A percentile compares a stretch with the other conserved stretches of the same genome.
Evolutionary conservation across 805 yeast genomes (phyloP).

Genomic region (Clavispora fructus): DNA sequence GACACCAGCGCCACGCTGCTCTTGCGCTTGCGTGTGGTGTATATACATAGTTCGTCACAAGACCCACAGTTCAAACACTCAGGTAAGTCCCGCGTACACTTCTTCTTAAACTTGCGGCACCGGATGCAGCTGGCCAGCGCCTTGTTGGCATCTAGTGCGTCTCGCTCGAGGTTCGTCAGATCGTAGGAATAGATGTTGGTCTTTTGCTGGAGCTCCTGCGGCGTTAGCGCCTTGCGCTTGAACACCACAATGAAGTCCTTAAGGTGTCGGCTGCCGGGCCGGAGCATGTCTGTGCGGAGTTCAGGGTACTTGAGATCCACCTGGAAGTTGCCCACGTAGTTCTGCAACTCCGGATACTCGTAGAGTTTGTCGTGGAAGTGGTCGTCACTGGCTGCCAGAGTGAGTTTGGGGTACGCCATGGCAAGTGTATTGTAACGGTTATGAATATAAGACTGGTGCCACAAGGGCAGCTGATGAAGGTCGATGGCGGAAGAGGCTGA

Average conservation of each 20-base stretch:
- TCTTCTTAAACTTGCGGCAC: conserved; percentile 28
- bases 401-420: neutral
- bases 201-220: conserved; percentile 3
- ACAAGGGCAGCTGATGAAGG: no score
- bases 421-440: neutral
- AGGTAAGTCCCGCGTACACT: conserved; percentile 26
- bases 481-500: no score
- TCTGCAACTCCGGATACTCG: conserved; percentile 15
- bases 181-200: conserved; percentile 21
- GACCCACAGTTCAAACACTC: conserved; percentile 26
- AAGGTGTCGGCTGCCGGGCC: conserved; percentile 3
- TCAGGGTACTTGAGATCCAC: conserved; percentile 3
- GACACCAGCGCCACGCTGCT: neutral
- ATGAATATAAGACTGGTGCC: neutral
- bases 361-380: conserved; percentile 8
- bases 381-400: conserved; percentile 1
- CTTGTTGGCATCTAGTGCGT: conserved; percentile 14
- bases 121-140: conserved; percentile 25
- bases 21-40: conserved; percentile 18
- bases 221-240: conserved; percentile 22
- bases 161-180: conserved; percentile 16
- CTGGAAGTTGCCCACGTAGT: conserved; percentile 20
- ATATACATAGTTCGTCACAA: conserved; percentile 27
- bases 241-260: conserved; percentile 21
- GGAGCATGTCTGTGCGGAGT: neutral